phyloP scores from a whole-genome alignment of 2,329 filamentous ascomycete genomes.

The Corynespora cassiicola region DNA sequence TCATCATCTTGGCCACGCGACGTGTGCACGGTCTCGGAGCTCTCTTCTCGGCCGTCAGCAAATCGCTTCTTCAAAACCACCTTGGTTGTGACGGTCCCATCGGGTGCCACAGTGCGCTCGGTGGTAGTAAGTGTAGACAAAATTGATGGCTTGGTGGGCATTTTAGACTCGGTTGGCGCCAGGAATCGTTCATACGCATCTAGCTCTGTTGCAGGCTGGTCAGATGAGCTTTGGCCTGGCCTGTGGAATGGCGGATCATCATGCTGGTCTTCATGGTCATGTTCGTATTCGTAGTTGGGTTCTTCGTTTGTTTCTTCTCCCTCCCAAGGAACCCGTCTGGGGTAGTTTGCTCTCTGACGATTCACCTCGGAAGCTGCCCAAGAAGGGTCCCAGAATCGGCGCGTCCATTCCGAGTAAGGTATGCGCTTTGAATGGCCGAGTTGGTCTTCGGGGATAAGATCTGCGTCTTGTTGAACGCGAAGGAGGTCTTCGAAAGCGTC shows the following conservation, averaged over 20 bases:
- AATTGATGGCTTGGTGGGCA: constrained; percentile 41
- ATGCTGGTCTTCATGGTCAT: constrained; percentile 40
- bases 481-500: constrained; percentile 67
- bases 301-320: constrained; percentile 28
- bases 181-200: constrained; percentile 61
- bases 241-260: constrained; percentile 41
- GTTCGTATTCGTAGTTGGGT: constrained; percentile 39
- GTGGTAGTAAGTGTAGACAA: constrained; percentile 65
- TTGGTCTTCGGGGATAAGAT: constrained; percentile 16
- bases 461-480: constrained; percentile 39
- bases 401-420: constrained; percentile 17
- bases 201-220: constrained; percentile 52
- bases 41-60: constrained; percentile 66
- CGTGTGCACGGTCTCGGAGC: constrained; percentile 60
- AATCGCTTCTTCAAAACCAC: constrained; percentile 65
- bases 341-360: constrained; percentile 13
- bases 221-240: constrained; percentile 7
- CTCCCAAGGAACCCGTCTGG: constrained; percentile 21
- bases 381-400: constrained; percentile 12
- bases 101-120: constrained; percentile 59
- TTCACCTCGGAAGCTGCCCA: neutral
- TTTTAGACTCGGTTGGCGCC: constrained; percentile 30
- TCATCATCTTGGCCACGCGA: constrained; percentile 31
- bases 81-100: constrained; percentile 65
- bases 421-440: constrained; percentile 16